Evolutionary conservation across 805 yeast genomes (phyloP), one percentile per base, ranked within the genome.

Genomic region (Kodamaea fukazawae): DNA sequence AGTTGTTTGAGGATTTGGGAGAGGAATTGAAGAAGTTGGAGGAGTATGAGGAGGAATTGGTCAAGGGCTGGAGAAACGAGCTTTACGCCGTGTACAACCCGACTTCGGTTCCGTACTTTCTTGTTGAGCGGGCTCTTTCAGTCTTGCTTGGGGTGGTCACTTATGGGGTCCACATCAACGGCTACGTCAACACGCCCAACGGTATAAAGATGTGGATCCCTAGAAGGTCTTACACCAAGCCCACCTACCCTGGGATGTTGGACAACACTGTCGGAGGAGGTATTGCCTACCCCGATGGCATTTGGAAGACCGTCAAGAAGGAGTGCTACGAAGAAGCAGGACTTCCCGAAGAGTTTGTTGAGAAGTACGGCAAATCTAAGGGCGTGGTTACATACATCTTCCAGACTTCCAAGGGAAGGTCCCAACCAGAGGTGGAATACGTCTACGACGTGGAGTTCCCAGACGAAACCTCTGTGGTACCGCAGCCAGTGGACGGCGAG

Each of bases 221-320:
- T 0, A 67, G 87, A 45, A 67, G 99, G 48, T 75, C 97, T 0
- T 58, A 67, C 4, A 72, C 79, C 2, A 93, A 93, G 58, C 83
- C 83, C 12, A 93, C 99, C 0, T 91, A 78, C 65, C 98, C 99
- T 0, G 84, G 86, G 0, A 83, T 79, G 85, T 72, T 90, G 28
- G 99, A 93, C 58, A 91, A 90, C 58, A 88, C 95, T 1, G 86
- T 93, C 5, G 99, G 96, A 0, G 99, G 99, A 1, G 99, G 99
- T 0, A 54, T 93, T 3, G 96, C 95, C 0, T 72, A 82, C 57
- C 96, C 96, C 0, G 69, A 77, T 48, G 87, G 89, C 0, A 65
- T 80, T 2, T 63, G 69, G 54, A 96, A 87, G 33, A 91, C 97
- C 0, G 78, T 82, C 3, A 49, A 86, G 13, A 93, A 93, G 56